Percentiles rank a stretch among this genome's conserved stretches.
These are phyloP conservation scores for Alternaria gansuensis DNA, from an alignment of 2,329 filamentous ascomycete genomes.

Conservation along the genomic window DNA sequence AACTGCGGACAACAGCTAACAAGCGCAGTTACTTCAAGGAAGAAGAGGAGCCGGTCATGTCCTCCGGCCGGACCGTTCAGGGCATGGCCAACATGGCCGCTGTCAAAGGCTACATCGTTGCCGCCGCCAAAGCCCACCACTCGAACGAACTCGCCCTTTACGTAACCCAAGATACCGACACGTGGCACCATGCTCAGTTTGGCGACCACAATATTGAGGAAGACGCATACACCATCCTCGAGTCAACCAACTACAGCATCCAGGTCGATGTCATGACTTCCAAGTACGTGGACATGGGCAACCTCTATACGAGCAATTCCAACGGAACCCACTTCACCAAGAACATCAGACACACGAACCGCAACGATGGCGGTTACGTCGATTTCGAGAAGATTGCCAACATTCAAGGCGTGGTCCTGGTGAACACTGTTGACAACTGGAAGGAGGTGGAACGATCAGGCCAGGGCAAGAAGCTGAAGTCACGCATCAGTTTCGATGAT, in stretches of 20 bases:
- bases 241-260: slow-evolving; percentile 97
- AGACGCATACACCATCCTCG: slow-evolving; percentile 87
- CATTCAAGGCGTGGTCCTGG: slow-evolving; percentile 90
- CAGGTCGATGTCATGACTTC: slow-evolving; percentile 90
- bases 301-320: slow-evolving; percentile 94
- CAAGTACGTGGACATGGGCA: slow-evolving; percentile 75
- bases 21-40: slow-evolving; percentile 70
- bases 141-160: slow-evolving; percentile 93
- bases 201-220: slow-evolving; percentile 84
- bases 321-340: slow-evolving; percentile 95
- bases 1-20: slow-evolving; percentile 25
- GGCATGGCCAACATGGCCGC: slow-evolving; percentile 83
- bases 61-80: slow-evolving; percentile 74
- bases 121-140: slow-evolving; percentile 78
- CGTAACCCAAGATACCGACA: slow-evolving; percentile 81
- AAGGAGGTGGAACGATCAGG: slow-evolving; percentile 69
- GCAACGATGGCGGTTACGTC: slow-evolving; percentile 76
- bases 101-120: slow-evolving; percentile 87
- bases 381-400: slow-evolving; percentile 95
- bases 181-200: slow-evolving; percentile 93
- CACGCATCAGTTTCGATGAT: slow-evolving; percentile 93
- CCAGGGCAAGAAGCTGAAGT: slow-evolving; percentile 73
- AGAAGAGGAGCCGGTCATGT: slow-evolving; percentile 76
- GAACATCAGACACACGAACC: slow-evolving; percentile 92
- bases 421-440: slow-evolving; percentile 90